Evolutionary conservation across 2,329 filamentous ascomycete genomes (phyloP), one percentile per base, ranked within the genome.

Genomic region (Trichoderma polysporum): DNA sequence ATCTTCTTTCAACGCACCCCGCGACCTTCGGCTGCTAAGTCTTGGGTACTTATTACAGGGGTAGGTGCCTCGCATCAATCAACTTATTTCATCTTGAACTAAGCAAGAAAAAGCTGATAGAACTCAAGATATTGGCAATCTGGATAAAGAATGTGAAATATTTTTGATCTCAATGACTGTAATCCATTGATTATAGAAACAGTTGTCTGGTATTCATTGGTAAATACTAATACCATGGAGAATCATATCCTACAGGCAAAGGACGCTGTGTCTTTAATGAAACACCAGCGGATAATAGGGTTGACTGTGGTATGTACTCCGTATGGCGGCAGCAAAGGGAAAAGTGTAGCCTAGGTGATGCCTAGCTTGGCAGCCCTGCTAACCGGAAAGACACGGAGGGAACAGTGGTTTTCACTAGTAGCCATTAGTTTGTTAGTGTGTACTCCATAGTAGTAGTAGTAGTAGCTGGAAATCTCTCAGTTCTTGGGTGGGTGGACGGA

Each of bases 381-480:
- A 63, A 27, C 60, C 60, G 60, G 60, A 63, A 63, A 63, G 35
- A 63, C 27, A 63, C 60, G 60, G 60, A 63, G 49, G 35, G 19
- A 12, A 33, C 17, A 56, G 41, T 45, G 2, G 41, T 22, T 22
- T 45, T 12, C 41, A 45, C 41, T n/a, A n/a, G n/a, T n/a, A n/a
- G n/a, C n/a, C n/a, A n/a, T 19, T 54, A 39, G 31, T 56, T 19
- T 29, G n/a, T 29, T 31, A 33, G 29, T n/a, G 13, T 33, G 41
- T 41, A 41, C 13, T 41, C 37, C n/a, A 35, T 15, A n/a, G 37
- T 17, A n/a, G 47, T 27, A 15, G 12, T 29, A 13, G 47, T 50
- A 27, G 22, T 39, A 56, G 60, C 49, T 63, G 49, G 59, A 53
- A 62, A 63, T 54, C 60, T 63, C 60, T 53, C 60, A 45, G 25